These are phyloP conservation scores for Heliosperma pusillum DNA, from an alignment of 148 eudicot species.

Conservation along the genomic window DNA sequence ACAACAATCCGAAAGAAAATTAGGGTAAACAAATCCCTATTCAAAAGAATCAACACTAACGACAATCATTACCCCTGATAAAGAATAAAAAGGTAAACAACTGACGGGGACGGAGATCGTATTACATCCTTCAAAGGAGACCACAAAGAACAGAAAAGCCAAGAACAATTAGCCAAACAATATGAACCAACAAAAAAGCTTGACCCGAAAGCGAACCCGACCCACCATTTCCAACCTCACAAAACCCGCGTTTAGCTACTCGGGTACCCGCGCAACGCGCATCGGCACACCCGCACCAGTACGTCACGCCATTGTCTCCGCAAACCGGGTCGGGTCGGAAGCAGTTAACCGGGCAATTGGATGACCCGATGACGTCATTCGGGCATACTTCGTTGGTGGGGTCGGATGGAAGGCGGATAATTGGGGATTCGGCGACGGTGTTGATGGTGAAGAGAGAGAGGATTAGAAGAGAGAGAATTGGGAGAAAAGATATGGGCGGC, in stretches of 20 bases:
- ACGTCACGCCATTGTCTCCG: constrained; percentile 76
- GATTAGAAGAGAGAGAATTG: constrained; percentile 12
- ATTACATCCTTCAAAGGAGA: constrained; percentile 38
- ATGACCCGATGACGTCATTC: constrained; percentile 13
- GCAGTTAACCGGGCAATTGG: constrained; percentile 66
- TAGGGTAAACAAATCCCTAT: not conserved
- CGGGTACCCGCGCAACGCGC: constrained; percentile 68
- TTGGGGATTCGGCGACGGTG: constrained; percentile 16
- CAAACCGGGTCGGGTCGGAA: constrained; percentile 88
- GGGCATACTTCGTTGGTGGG: constrained; percentile 22
- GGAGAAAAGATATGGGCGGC: not conserved
- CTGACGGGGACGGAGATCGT: not conserved
- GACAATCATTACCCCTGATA: not conserved
- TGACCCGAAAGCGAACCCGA: constrained; percentile 64
- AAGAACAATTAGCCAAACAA: constrained; percentile 66
- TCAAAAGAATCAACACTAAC: not conserved
- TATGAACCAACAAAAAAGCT: constrained; percentile 72
- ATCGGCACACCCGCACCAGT: constrained; percentile 95
- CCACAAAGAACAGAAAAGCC: constrained; percentile 73
- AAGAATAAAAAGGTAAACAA: not conserved
- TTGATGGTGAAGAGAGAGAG: constrained; percentile 24
- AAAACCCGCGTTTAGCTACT: constrained; percentile 63
- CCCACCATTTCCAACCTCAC: constrained; percentile 71
- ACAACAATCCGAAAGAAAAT: not conserved
- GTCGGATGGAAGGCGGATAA: constrained; percentile 26